Evolutionary conservation across 208 protist species (phyloP), one percentile per base, ranked within the genome.

Genomic region (Blechomonas ayalai): DNA sequence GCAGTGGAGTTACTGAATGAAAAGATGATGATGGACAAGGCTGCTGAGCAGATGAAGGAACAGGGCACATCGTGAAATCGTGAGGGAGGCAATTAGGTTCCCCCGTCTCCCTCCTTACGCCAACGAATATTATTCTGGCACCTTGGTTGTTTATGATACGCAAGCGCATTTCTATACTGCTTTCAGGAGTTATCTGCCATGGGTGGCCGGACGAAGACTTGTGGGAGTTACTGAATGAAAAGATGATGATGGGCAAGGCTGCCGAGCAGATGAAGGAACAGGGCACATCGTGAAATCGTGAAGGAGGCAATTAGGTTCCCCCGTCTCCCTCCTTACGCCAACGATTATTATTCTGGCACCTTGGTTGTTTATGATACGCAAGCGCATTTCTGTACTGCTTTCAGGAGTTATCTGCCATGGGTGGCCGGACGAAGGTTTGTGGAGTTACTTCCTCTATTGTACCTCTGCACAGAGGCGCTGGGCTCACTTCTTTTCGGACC

Each of bases 1-100:
- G 74, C 83, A 47, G 71, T 93, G 52, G 85, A 93, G 59, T 49
- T 90, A 5, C 65, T 93, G 27, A 66, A 93, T 59, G 68, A 77
- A 25, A 72, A 85, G 37, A 67, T 44, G 55, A 88, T 90, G 81
- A 64, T 87, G 26, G 41, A 63, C 9, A 76, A 75, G 40, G 53
- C 82, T 2, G 42, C 62, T 49, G 13, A 25, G 16, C 62, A 74
- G 32, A 87, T 87, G 77, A 78, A 73, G 57, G 77, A 87, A 33
- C 82, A 91, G 50, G 75, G 73, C 2, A 59, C 40, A 10, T 22
- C 38, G 26, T 64, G 36, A 42, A 28, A 4, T 28, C 18, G 43
- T 9, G n/a, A 31, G 40, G 4, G 15, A 4, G 24, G 34, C 31
- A 7, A n/a, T 13, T n/a, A n/a, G n/a, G n/a, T n/a, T n/a, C n/a